These are phyloP conservation scores for Tolypocladium inflatum DNA, from an alignment of 2,329 filamentous ascomycete species.

Conservation along the genomic window DNA sequence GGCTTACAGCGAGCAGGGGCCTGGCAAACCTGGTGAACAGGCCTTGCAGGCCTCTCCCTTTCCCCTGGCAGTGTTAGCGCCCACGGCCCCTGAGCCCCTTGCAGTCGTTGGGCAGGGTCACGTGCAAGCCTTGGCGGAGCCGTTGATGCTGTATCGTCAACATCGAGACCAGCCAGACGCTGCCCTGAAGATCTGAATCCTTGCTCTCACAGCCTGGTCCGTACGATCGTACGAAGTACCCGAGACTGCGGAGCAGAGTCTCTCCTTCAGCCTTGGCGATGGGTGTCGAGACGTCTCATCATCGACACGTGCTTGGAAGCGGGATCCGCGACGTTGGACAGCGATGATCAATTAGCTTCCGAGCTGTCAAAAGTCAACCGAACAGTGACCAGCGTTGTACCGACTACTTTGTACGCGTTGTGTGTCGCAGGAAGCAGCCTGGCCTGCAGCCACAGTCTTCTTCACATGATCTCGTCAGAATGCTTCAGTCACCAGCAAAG, in stretches of 20 bases:
- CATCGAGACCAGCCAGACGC: neutral
- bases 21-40: too few species aligned
- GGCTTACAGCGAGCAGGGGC: neutral
- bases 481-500: neutral
- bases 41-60: too few species aligned
- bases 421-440: neutral
- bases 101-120: neutral
- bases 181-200: neutral
- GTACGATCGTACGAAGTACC: too few species aligned
- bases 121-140: neutral
- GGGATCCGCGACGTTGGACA: neutral
- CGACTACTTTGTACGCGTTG: neutral
- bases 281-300: neutral
- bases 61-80: neutral
- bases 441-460: neutral
- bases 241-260: neutral
- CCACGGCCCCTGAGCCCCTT: neutral
- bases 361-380: neutral
- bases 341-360: neutral
- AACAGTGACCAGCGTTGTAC: too few species aligned
- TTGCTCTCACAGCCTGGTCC: too few species aligned
- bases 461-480: neutral
- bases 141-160: neutral
- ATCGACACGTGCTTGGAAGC: neutral
- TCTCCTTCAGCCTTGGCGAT: neutral